Base-by-base conservation (phyloP, 106 monocot species). In the Chionographis japonica region DNA sequence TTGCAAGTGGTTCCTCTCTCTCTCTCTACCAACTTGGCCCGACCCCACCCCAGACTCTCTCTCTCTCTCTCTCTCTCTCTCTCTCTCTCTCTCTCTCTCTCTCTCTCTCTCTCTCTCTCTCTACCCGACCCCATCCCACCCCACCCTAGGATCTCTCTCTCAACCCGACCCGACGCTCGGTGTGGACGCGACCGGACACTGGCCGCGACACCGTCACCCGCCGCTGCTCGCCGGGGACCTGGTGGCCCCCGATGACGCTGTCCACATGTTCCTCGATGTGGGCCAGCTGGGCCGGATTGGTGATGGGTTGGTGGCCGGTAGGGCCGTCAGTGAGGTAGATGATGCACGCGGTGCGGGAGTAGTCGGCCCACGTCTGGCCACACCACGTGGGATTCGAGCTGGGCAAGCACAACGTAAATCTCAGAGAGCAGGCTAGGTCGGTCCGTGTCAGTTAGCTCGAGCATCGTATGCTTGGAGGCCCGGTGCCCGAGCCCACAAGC, bases 401-500 rank as follows among this genome's bases (percentile, higher is more conserved):
- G 66, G 6, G 56, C 66, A 35, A 88, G 53, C 10, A 84, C 84
- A 5, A 81, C 79, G 1, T 65, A 69, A 36, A 88, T 54, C 62
- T 81, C 81, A 36, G 88, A 84, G 14, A 88, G 81, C 38, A 88
- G 65, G n/a, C 88, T 84, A 4, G 84, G 88, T 11, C 69, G 61
- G 70, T 88, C 88, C 2, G 64, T 12, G 13, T 52, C 84, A 6
- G 75, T 77, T 36, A 83, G 14, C 77, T 87, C 87, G 4, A 86
- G 14, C 4, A 20, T 42, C 3, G 83, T 63, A 52, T 60, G 43
- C 35, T 77, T 78, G 15, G 79, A 67, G n/a, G 58, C 69, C 46
- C 50, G 37, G 61, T 54, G 70, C 46, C 62, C 9, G 82, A 56
- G 7, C 64, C 66, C n/a, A 90, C 80, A 51, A 85, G 42, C 59